Evolutionary conservation across 2,329 filamentous ascomycete species (phyloP).

Genomic region (Escovopsis sp.): DNA sequence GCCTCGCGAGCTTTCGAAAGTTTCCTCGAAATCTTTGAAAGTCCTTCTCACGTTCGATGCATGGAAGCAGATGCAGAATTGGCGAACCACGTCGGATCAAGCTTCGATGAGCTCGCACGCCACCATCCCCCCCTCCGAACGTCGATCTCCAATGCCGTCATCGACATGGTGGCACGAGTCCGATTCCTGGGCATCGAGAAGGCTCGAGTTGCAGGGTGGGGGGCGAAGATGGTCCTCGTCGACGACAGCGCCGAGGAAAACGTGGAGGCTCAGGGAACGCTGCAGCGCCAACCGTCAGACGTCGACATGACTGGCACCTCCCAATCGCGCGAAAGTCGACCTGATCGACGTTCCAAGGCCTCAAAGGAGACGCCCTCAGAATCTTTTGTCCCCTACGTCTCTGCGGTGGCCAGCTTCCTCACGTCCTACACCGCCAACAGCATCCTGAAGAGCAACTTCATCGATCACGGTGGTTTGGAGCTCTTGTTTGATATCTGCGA

Average conservation of each 20-base stretch:
- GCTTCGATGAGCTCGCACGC: slow-evolving; percentile 86
- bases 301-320: slow-evolving; percentile 51
- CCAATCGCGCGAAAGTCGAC: slow-evolving; percentile 5
- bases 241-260: slow-evolving; percentile 40
- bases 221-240: slow-evolving; percentile 60
- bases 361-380: slow-evolving; percentile 13
- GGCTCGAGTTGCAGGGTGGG: slow-evolving; percentile 54
- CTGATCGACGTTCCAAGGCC: slow-evolving; percentile 7
- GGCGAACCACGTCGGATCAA: slow-evolving; percentile 59
- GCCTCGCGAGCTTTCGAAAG: slow-evolving; percentile 68
- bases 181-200: slow-evolving; percentile 58
- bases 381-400: slow-evolving; percentile 53
- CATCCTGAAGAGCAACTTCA: slow-evolving; percentile 56
- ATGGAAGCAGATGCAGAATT: slow-evolving; percentile 61
- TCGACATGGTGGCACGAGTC: slow-evolving; percentile 78
- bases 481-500: slow-evolving; percentile 71
- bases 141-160: slow-evolving; percentile 69
- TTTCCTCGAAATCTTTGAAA: slow-evolving; percentile 96
- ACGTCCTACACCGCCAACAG: slow-evolving; percentile 59
- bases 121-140: slow-evolving; percentile 78
- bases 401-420: slow-evolving; percentile 64
- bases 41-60: slow-evolving; percentile 70
- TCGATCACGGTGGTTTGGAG: slow-evolving; percentile 68
- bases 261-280: slow-evolving; percentile 18
- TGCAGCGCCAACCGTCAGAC: slow-evolving; percentile 30